A percentile compares a stretch with the other conserved stretches of the same genome.
Conservation (phyloP, 257 asterid genomes). For the Gentiana dahurica region DNA sequence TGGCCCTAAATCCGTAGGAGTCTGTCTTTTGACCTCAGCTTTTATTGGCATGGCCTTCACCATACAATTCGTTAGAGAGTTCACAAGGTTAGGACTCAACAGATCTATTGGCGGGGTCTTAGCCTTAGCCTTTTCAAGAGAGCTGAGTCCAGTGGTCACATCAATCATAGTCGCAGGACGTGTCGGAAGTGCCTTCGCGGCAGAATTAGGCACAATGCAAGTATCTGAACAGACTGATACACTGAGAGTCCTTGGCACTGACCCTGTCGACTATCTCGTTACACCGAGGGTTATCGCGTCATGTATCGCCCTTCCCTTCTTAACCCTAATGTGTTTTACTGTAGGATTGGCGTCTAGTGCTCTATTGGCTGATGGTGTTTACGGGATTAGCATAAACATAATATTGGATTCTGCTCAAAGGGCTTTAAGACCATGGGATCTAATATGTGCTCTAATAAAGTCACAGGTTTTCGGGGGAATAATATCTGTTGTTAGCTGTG, state of each 20-base stretch:
- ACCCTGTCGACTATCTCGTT: constrained; percentile 83
- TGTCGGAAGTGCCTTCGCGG: constrained; percentile 93
- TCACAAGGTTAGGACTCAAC: constrained; percentile 80
- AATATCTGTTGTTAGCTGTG: constrained; percentile 85
- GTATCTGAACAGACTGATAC: constrained; percentile 97
- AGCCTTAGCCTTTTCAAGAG: constrained; percentile 84
- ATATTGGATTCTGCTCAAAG: constrained; percentile 84
- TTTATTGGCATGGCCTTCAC: constrained; percentile 99
- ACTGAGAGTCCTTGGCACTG: constrained; percentile 76
- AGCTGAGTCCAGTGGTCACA: constrained; percentile 90
- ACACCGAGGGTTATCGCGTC: constrained; percentile 89
- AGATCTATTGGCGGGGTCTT: constrained; percentile 95
- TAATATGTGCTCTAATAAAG: constrained; percentile 86
- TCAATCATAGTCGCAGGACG: constrained; percentile 90
- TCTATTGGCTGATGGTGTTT: constrained; percentile 63
- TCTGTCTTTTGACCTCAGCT: constrained; percentile 79
- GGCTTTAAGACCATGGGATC: constrained; percentile 80
- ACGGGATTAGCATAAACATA: constrained; percentile 78
- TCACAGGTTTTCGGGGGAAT: constrained; percentile 77
- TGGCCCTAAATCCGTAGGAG: constrained; percentile 92
- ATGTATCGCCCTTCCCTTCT: constrained; percentile 60
- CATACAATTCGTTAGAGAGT: constrained; percentile 88
- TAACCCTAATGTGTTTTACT: constrained; percentile 76
- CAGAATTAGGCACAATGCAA: constrained; percentile 97
- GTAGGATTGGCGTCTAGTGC: constrained; percentile 94